phyloP scores from a whole-genome alignment of 768 basidiomycete genomes.

The Agaricus blazei region DNA sequence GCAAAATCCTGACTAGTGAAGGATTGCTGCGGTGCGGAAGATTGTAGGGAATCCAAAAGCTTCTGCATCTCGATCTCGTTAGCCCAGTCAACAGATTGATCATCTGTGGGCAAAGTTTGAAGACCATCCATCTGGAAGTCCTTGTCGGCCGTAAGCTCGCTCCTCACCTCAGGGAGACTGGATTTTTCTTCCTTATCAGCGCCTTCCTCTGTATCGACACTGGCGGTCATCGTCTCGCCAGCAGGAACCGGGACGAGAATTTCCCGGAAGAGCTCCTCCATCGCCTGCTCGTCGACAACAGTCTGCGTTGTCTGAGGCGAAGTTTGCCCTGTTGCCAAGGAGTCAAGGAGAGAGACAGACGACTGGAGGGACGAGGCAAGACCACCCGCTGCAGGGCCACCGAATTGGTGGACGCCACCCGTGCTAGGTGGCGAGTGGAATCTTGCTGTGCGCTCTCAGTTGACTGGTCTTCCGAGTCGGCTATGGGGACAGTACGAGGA shows the following conservation, averaged over 20 bases:
- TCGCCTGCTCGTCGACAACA: constrained; percentile 56
- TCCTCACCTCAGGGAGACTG: constrained; percentile 14
- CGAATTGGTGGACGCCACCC: constrained; percentile 82
- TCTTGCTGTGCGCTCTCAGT: constrained; percentile 31
- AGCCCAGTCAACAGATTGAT: constrained; percentile 23
- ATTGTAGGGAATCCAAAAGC: constrained; percentile 37
- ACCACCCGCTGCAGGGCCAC: constrained; percentile 95
- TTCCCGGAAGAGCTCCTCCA: constrained; percentile 67
- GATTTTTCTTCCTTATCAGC: constrained; percentile 10
- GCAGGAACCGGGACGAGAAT: constrained; percentile 51
- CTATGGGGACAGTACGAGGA: constrained; percentile 17
- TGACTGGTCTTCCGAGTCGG: constrained; percentile 21
- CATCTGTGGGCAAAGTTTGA: constrained; percentile 9
- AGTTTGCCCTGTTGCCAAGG: constrained; percentile 18
- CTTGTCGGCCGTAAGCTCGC: constrained; percentile 4
- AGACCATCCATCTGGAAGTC: background rate
- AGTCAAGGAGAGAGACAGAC: constrained; percentile 15
- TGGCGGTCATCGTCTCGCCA: constrained; percentile 25
- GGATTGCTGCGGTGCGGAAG: constrained; percentile 27
- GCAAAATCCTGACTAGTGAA: constrained; percentile 15
- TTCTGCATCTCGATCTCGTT: constrained; percentile 57
- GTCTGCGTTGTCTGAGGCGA: constrained; percentile 37
- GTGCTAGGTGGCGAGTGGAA: constrained; percentile 97
- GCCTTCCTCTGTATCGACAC: constrained; percentile 13
- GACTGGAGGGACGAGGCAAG: constrained; percentile 24